phyloP scores from a whole-genome alignment of 225 moss, liverwort and hornwort genomes.

The Straminergon stramineum region DNA sequence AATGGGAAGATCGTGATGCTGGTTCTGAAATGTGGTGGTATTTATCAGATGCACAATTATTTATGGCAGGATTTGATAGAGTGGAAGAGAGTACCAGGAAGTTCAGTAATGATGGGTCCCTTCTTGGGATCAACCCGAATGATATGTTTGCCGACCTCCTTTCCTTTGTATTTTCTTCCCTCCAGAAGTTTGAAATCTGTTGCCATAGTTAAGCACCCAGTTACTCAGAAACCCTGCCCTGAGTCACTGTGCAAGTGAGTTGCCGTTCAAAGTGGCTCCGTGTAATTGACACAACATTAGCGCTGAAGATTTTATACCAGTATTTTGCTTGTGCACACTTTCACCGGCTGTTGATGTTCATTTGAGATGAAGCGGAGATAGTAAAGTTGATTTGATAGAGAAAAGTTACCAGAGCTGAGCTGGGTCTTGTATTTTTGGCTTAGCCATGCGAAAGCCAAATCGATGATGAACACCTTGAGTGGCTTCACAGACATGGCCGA shows the following conservation, averaged over 20 bases:
- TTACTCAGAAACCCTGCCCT: neutral
- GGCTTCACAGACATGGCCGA: slow-evolving; percentile 49
- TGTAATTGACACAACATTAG: neutral
- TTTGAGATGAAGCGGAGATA: neutral
- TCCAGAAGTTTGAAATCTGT: slow-evolving; percentile 60
- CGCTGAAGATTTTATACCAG: neutral
- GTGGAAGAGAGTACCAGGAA: slow-evolving; percentile 20
- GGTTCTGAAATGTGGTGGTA: neutral
- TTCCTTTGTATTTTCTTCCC: slow-evolving; percentile 63
- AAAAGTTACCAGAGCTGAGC: slow-evolving; percentile 33
- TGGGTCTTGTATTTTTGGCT: slow-evolving; percentile 54
- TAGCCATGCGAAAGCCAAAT: slow-evolving; percentile 66
- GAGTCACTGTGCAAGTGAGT: neutral
- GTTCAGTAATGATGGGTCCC: slow-evolving; percentile 55
- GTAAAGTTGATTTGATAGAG: neutral
- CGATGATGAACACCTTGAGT: slow-evolving; percentile 58
- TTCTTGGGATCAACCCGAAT: slow-evolving; percentile 48
- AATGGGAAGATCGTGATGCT: neutral
- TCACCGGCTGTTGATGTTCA: neutral
- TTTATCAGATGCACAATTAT: neutral
- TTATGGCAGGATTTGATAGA: neutral
- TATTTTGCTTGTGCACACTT: neutral
- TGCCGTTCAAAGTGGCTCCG: neutral
- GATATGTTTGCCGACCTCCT: slow-evolving; percentile 41
- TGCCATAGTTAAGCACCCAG: slow-evolving; percentile 2